A percentile compares a stretch with the other conserved stretches of the same genome.
These are phyloP conservation scores for Colletotrichum lupini DNA, from an alignment of 2,329 filamentous ascomycete species.

Conservation along the genomic window DNA sequence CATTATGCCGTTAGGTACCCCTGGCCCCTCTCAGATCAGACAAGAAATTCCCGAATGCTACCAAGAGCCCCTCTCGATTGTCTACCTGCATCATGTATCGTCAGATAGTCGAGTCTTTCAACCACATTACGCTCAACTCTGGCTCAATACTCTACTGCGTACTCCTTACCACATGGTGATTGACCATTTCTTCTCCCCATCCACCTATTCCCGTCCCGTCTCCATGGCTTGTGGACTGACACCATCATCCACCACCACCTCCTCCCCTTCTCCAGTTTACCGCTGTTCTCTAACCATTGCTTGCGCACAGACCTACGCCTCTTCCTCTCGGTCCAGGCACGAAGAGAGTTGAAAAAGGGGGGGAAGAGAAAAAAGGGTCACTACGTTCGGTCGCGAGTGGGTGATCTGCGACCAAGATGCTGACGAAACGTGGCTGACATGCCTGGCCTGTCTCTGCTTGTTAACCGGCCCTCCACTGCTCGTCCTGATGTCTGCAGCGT, in stretches of 20 bases:
- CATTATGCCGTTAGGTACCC: not conserved
- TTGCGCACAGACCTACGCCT: not conserved
- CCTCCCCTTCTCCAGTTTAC: not conserved
- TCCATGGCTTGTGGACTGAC: not conserved
- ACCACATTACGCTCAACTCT: not conserved
- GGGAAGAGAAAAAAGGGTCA: not conserved
- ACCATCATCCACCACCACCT: not conserved
- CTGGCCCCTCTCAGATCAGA: not conserved
- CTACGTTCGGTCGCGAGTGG: not conserved
- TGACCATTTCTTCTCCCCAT: not conserved
- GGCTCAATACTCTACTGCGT: not conserved
- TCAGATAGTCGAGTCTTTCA: constrained; percentile 7
- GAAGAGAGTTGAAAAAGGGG: not conserved
- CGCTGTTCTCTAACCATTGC: not conserved
- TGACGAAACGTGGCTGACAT: constrained; percentile 16
- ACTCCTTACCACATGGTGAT: not conserved
- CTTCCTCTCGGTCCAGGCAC: not conserved
- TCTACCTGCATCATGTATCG: not conserved
- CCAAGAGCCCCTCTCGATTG: not conserved
- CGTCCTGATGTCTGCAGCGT: not conserved
- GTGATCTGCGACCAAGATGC: not conserved
- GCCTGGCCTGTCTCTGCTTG: not conserved
- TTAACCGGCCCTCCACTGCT: not conserved
- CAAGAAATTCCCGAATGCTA: constrained; percentile 13
- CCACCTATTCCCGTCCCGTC: not conserved